Conservation (phyloP, 2,329 filamentous ascomycete genomes). For the Alternaria arbusti region DNA sequence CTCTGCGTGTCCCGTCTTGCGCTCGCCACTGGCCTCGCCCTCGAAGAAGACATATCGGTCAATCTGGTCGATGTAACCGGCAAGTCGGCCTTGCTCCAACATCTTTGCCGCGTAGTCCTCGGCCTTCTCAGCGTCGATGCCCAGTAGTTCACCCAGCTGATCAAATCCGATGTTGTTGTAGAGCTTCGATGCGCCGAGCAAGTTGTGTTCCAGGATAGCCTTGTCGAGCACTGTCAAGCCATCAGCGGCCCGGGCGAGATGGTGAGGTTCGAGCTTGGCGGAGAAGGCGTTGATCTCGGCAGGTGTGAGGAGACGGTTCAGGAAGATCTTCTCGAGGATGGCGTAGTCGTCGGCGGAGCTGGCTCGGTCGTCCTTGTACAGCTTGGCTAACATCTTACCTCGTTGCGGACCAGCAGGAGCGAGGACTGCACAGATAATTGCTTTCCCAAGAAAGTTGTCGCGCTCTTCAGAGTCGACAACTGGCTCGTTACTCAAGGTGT, state of each 20-base stretch:
- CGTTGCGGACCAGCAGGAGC: slow-evolving; percentile 88
- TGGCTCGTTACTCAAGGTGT: slow-evolving; percentile 79
- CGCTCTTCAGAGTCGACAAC: slow-evolving; percentile 87
- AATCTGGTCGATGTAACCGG: slow-evolving; percentile 93
- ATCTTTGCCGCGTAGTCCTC: slow-evolving; percentile 92
- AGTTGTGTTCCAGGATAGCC: slow-evolving; percentile 94
- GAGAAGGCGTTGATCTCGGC: slow-evolving; percentile 89
- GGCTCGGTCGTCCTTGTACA: slow-evolving; percentile 93
- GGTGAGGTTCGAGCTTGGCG: slow-evolving; percentile 79
- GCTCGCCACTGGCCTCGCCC: slow-evolving; percentile 72
- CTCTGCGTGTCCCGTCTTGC: slow-evolving; percentile 69
- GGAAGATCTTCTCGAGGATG: slow-evolving; percentile 97
- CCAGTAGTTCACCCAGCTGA: slow-evolving; percentile 77
- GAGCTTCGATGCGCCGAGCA: slow-evolving; percentile 76
- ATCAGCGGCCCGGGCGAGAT: slow-evolving; percentile 87
- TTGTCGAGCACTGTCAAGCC: slow-evolving; percentile 91
- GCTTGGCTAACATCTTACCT: slow-evolving; percentile 76
- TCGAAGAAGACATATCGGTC: slow-evolving; percentile 88
- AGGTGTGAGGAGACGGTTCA: slow-evolving; percentile 81
- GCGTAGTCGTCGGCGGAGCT: slow-evolving; percentile 76
- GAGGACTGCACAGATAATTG: slow-evolving; percentile 90
- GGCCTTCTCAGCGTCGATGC: slow-evolving; percentile 78
- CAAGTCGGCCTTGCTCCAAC: slow-evolving; percentile 91
- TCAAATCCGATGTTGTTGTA: slow-evolving; percentile 63
- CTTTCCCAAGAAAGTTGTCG: slow-evolving; percentile 80